Conservation (phyloP, 805 yeast genomes). For the Metschnikowia orientalis region DNA sequence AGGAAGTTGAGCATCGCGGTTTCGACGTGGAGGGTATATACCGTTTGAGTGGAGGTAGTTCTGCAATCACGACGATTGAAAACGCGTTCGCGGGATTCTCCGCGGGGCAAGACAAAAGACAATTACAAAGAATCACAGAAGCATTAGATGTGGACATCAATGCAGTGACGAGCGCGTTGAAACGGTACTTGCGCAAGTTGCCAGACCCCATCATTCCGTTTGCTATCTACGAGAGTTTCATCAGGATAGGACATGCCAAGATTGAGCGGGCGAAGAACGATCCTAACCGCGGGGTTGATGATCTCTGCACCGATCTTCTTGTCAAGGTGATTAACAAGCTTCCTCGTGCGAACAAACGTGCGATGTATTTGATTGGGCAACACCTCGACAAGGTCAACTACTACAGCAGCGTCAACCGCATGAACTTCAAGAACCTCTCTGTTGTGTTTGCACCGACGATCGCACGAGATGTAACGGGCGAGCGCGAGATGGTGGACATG, state of each 20-base stretch:
- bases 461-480: constrained; percentile 73
- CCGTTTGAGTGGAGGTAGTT: constrained; percentile 79
- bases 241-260: constrained; percentile 38
- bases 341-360: constrained; percentile 64
- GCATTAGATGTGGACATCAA: constrained; percentile 65
- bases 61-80: constrained; percentile 54
- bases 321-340: constrained; percentile 43
- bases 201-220: constrained; percentile 82
- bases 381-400: constrained; percentile 64
- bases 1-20: constrained; percentile 75
- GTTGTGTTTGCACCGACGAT: constrained; percentile 95
- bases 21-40: constrained; percentile 81
- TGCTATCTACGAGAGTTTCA: constrained; percentile 60
- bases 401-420: constrained; percentile 57
- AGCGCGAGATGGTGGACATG: constrained; percentile 81
- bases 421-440: constrained; percentile 78
- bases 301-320: constrained; percentile 40
- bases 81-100: constrained; percentile 34
- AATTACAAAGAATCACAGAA: constrained; percentile 29
- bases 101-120: constrained; percentile 31
- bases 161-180: constrained; percentile 82
- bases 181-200: constrained; percentile 77
- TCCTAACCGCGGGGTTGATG: constrained; percentile 1
- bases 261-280: constrained; percentile 14
- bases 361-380: constrained; percentile 51